Base-by-base conservation (phyloP, 2,329 filamentous ascomycete species). In the Aspergillus sp. region DNA sequence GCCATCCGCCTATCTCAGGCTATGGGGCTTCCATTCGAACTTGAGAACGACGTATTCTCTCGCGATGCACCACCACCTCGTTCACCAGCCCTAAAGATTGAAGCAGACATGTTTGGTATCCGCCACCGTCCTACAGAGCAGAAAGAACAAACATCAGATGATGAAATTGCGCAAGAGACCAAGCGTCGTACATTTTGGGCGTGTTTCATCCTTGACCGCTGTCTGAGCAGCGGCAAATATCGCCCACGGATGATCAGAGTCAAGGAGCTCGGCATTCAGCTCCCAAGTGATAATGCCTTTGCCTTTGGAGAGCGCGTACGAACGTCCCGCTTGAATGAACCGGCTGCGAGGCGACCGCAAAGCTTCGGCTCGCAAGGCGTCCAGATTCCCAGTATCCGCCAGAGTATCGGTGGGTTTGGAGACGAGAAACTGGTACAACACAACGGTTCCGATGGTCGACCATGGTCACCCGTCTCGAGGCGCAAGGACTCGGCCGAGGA, bases 171-270 rank as follows among this genome's bases (percentile, higher is more conserved):
- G 17, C 82, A 83, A 62, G 85, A 87, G 68, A 82, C 82, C 3
- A 78, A 80, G 62, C 80, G 84, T 17, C 80, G 84, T 5, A 85
- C 83, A 0, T 85, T 86, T 64, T 86, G 84, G 84, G 83, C 82
- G 55, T 86, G 84, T 65, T 86, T 84, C 68, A 82, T 85, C 54
- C 75, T 86, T 68, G 84, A 86, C 70, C 79, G 83, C 3, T 85
- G 83, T 62, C 66, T 85, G 28, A 85, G 83, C 66, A 82, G 81
- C 66, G 84, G 84, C 19, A 83, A 82, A 60, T 81, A 84, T 66
- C 79, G 84, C 4, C 84, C 83, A 1, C 81, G 81, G 31, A 84
- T 84, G 79, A 72, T 87, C 48, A 77, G 79, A 19, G 76, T 82
- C 2, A 76, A 79, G 34, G 81, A 86, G 45, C 68, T 87, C 17